Evolutionary conservation across 2,329 filamentous ascomycete genomes (phyloP), one percentile per base, ranked within the genome.

Genomic region (Tolypocladium cylindrosporum): DNA sequence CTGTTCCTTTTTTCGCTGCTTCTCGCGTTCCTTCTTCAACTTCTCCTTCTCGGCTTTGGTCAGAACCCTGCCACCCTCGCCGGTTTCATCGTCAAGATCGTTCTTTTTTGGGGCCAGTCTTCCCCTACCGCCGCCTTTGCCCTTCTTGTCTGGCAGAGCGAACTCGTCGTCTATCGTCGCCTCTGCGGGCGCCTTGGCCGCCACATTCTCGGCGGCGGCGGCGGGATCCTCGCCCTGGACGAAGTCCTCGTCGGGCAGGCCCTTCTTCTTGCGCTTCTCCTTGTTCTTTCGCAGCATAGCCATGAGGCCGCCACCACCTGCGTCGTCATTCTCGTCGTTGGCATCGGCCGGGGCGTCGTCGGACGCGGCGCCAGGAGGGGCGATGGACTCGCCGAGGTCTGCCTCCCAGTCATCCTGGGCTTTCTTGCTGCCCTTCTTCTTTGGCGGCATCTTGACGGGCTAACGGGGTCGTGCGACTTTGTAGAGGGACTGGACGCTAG

Each of bases 11-110:
- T 99, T 99, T 65, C 92, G 83, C 77, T 94, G 90, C 85, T 99
- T 99, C 79, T 99, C 94, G 61, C 91, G 86, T 78, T 99, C 94
- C 78, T 97, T 99, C 82, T 93, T 97, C 69, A 93, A 81, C 75
- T 91, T 96, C 74, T 99, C 94, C 79, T 99, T 99, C 78, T 99
- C 92, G 59, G 95, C 94, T 83, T 97, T 99, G 43, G 91, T 96
- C 77, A 97, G 86, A 54, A 97, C 81, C 57, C 86, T 83, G 51
- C 87, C 87, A 59, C 78, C 78, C 4, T 79, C 80, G 9, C 73
- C 83, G 13, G 75, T 79, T 21, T 79, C 79, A 24, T 79, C 80
- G 2, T 78, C 80, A 5, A 77, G 76, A 40, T 80, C 78, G 19
- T 74, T 72, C 54, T 77, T 72, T 62, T 77, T 71, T 21, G 73